These are phyloP conservation scores for Tuber magnatum DNA, from an alignment of 495 filamentous ascomycete species.

Conservation along the genomic window DNA sequence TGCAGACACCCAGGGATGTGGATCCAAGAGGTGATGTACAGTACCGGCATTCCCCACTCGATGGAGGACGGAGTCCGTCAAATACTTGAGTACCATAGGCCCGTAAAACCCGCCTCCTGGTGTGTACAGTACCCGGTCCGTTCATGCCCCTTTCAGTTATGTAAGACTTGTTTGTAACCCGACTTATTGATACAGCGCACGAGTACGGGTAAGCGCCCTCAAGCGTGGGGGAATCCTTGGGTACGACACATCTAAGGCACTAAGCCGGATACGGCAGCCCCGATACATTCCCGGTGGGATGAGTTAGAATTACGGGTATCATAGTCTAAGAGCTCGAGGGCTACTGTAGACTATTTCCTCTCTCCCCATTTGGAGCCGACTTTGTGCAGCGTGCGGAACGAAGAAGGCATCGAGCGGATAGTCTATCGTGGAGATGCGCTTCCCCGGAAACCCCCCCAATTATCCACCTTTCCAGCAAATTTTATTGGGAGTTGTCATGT, in stretches of 20 bases:
- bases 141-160: too few species aligned
- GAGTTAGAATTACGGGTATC: too few species aligned
- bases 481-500: not conserved
- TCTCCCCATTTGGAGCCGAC: not conserved
- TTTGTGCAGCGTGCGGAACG: not conserved
- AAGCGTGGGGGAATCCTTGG: slow-evolving; percentile 8
- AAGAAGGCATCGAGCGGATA: not conserved
- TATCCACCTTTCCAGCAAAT: not conserved
- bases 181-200: too few species aligned
- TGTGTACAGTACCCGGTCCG: not conserved
- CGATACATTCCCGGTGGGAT: slow-evolving; percentile 28
- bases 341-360: not conserved
- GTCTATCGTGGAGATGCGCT: not conserved
- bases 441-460: not conserved
- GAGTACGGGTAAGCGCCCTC: slow-evolving; percentile 15
- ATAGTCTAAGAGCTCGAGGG: not conserved
- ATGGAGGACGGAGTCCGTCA: not conserved
- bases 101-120: not conserved
- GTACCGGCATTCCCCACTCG: too few species aligned
- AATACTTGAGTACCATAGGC: too few species aligned
- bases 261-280: slow-evolving; percentile 15
- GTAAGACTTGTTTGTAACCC: slow-evolving; percentile 15
- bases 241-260: slow-evolving; percentile 1
- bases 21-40: not conserved
- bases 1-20: not conserved